phyloP scores from a whole-genome alignment of 768 basidiomycete genomes.

The Suillus plorans region DNA sequence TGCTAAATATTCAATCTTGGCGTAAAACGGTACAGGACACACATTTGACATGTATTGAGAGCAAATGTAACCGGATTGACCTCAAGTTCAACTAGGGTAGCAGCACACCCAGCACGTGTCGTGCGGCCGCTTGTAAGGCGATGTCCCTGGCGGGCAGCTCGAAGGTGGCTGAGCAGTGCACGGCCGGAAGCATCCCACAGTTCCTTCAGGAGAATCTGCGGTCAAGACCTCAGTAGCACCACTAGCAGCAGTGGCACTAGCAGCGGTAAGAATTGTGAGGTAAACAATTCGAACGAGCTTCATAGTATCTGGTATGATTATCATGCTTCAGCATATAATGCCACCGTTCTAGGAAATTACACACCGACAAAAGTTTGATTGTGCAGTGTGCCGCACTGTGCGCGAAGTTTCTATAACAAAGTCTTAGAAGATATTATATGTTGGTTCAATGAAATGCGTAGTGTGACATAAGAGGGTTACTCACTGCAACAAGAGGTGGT shows the following conservation, averaged over 20 bases:
- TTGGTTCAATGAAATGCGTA: no score
- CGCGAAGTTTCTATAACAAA: not conserved
- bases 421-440: not conserved
- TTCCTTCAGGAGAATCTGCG: not conserved
- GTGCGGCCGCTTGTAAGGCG: no score
- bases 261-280: constrained; percentile 29
- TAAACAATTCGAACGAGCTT: not conserved
- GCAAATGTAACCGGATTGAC: not conserved
- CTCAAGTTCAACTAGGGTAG: not conserved
- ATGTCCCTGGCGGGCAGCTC: no score
- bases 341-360: not conserved
- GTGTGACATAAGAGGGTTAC: no score
- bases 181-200: no score
- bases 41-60: not conserved
- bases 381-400: not conserved
- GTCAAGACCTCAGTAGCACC: no score
- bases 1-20: not conserved
- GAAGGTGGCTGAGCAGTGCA: no score
- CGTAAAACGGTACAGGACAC: not conserved
- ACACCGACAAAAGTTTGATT: not conserved
- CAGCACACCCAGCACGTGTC: no score
- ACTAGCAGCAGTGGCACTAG: not conserved
- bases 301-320: not conserved
- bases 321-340: not conserved
- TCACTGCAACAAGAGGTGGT: no score